Percentiles rank a stretch among this genome's conserved stretches.
Conservation (phyloP, 1,284 basidiomycete genomes). For the Rhodofomes roseus region DNA sequence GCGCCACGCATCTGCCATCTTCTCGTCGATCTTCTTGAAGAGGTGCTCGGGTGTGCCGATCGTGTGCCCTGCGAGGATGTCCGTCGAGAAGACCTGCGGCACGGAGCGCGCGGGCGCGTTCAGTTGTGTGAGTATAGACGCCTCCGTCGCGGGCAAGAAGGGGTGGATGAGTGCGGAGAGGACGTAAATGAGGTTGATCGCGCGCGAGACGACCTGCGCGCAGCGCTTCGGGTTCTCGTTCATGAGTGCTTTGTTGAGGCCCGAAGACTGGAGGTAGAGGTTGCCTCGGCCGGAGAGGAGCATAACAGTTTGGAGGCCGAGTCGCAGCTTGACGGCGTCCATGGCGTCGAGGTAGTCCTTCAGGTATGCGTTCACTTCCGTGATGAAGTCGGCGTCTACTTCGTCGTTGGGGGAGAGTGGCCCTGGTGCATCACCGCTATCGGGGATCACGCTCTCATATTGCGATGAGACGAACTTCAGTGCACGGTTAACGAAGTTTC, state of each 20-base stretch:
- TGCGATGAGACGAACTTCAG: conserved; percentile 92
- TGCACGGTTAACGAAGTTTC: conserved; percentile 96
- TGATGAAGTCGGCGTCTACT: conserved; percentile 74
- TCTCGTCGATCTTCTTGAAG: conserved; percentile 93
- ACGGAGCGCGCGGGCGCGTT: conserved; percentile 86
- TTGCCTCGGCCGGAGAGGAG: conserved; percentile 91
- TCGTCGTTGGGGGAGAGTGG: conserved; percentile 65
- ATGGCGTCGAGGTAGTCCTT: conserved; percentile 84
- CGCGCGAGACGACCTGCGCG: conserved; percentile 86
- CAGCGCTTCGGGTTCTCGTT: conserved; percentile 80
- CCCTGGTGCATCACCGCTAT: conserved; percentile 67
- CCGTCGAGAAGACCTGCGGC: conserved; percentile 64
- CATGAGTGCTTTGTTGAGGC: conserved; percentile 90
- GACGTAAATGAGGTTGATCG: conserved; percentile 91
- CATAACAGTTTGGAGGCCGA: conserved; percentile 89
- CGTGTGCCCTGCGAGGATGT: conserved; percentile 85
- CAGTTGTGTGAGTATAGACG: conserved; percentile 82
- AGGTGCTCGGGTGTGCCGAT: conserved; percentile 88
- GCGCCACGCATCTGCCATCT: conserved; percentile 84
- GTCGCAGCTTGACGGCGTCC: conserved; percentile 89
- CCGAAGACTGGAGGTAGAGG: conserved; percentile 88
- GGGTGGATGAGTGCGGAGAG: conserved; percentile 87
- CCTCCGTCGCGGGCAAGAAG: conserved; percentile 93
- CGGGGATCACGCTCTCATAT: conserved; percentile 80
- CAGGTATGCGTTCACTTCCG: conserved; percentile 79